phyloP scores from a whole-genome alignment of 192 early-diverging fungal genomes.

The Coemansia sp. region DNA sequence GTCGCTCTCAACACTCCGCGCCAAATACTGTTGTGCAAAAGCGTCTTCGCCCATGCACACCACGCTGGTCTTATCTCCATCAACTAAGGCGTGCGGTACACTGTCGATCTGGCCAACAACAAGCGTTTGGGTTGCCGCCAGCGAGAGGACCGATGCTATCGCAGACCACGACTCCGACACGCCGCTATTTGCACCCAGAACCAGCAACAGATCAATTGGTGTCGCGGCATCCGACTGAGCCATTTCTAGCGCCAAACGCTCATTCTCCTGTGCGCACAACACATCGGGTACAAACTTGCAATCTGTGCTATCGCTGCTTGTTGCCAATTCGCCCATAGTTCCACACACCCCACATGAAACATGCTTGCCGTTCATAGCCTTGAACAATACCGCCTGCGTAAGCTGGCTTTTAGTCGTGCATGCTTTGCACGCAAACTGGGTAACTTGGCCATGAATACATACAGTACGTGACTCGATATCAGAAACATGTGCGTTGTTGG shows the following conservation, averaged over 20 bases:
- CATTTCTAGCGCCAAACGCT: slow-evolving; percentile 7
- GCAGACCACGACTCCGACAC: slow-evolving; percentile 12
- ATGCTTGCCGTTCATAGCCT: slow-evolving; percentile 18
- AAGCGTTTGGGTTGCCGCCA: slow-evolving; percentile 12
- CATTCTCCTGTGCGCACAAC: slow-evolving; percentile 8
- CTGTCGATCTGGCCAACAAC: neutral
- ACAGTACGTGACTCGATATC: slow-evolving; percentile 26
- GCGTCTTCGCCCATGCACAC: neutral
- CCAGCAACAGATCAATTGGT: slow-evolving; percentile 22
- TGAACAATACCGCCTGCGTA: slow-evolving; percentile 44
- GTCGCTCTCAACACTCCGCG: neutral
- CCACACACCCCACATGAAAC: slow-evolving; percentile 32
- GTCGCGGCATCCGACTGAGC: slow-evolving; percentile 22
- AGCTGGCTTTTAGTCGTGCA: slow-evolving; percentile 34
- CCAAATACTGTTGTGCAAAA: slow-evolving; percentile 3
- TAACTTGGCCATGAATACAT: slow-evolving; percentile 22
- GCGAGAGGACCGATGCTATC: slow-evolving; percentile 9
- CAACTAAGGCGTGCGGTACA: neutral
- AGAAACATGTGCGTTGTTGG: slow-evolving; percentile 6
- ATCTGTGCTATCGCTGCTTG: neutral
- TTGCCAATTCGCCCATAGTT: slow-evolving; percentile 13
- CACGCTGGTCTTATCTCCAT: neutral
- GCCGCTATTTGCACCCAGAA: slow-evolving; percentile 12
- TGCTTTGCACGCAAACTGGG: slow-evolving; percentile 25
- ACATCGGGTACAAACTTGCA: slow-evolving; percentile 28